Evolutionary conservation across 768 basidiomycete species (phyloP).

Genomic region (Tephrocybe sp.): DNA sequence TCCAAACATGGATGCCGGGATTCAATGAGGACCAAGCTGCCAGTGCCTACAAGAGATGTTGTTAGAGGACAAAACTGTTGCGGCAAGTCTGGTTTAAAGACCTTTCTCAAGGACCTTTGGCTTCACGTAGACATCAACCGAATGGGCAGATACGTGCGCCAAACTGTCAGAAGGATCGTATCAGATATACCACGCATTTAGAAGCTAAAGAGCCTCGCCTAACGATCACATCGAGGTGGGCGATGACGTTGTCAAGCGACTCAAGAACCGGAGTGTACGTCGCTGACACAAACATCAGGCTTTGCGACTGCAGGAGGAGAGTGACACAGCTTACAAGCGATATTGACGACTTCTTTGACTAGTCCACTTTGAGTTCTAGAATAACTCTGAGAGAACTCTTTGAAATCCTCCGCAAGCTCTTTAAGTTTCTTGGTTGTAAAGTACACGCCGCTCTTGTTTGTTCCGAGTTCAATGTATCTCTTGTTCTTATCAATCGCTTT

Average conservation of each 20-base stretch:
- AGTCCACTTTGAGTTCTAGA: slow-evolving; percentile 72
- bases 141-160: slow-evolving; percentile 86
- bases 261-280: slow-evolving; percentile 92
- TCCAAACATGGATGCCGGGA: slow-evolving; percentile 96
- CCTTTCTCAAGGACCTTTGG: slow-evolving; percentile 80
- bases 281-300: slow-evolving; percentile 56
- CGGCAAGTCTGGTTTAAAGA: slow-evolving; percentile 21
- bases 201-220: slow-evolving; percentile 51
- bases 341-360: slow-evolving; percentile 90
- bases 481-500: slow-evolving; percentile 63
- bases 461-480: slow-evolving; percentile 80
- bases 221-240: slow-evolving; percentile 87
- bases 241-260: slow-evolving; percentile 75
- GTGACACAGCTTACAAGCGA: slow-evolving; percentile 66
- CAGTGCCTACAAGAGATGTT: slow-evolving; percentile 51
- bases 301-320: slow-evolving; percentile 27
- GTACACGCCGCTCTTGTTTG: slow-evolving; percentile 81
- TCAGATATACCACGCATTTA: neutral
- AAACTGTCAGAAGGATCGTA: slow-evolving; percentile 58
- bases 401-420: slow-evolving; percentile 66
- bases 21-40: slow-evolving; percentile 76
- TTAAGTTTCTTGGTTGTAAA: slow-evolving; percentile 83
- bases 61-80: neutral
- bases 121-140: slow-evolving; percentile 85
- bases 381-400: slow-evolving; percentile 67